Conservation (phyloP, 495 filamentous ascomycete genomes). For the Penicillium lividum region DNA sequence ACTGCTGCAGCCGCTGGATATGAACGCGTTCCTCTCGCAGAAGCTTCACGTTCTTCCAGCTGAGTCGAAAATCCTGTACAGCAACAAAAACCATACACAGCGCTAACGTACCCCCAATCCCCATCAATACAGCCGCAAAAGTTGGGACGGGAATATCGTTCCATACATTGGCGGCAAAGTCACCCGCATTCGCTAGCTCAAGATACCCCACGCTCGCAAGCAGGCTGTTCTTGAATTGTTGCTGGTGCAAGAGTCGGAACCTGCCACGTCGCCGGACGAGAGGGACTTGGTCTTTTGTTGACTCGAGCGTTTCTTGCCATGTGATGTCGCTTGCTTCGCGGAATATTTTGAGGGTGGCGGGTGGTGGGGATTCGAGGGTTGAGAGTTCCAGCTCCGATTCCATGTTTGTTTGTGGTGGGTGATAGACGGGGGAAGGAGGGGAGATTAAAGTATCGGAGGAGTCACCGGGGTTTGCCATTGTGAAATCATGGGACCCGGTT, state of each 20-base stretch:
- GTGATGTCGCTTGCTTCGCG: slow-evolving; percentile 29
- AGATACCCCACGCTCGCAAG: slow-evolving; percentile 50
- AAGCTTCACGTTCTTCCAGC: slow-evolving; percentile 44
- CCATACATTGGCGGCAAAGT: slow-evolving; percentile 58
- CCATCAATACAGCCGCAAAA: slow-evolving; percentile 50
- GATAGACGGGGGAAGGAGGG: slow-evolving; percentile 1
- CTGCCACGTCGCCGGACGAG: slow-evolving; percentile 25
- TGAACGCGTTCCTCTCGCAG: slow-evolving; percentile 39
- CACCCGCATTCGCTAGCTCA: slow-evolving; percentile 53
- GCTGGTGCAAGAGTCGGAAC: slow-evolving; percentile 27
- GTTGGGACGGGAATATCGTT: slow-evolving; percentile 49
- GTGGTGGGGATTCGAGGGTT: slow-evolving; percentile 8
- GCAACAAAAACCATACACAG: slow-evolving; percentile 47
- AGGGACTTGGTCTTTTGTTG: slow-evolving; percentile 19
- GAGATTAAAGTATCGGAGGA: slow-evolving; percentile 26
- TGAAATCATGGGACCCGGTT: slow-evolving; percentile 9
- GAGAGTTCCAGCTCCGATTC: slow-evolving; percentile 15
- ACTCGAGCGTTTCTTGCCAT: slow-evolving; percentile 21
- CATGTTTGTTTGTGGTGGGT: background rate
- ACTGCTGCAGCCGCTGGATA: slow-evolving; percentile 23
- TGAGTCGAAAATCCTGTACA: slow-evolving; percentile 40
- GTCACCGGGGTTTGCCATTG: slow-evolving; percentile 16
- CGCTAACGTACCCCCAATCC: slow-evolving; percentile 47
- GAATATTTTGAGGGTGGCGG: slow-evolving; percentile 20
- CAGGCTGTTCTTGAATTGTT: slow-evolving; percentile 48